These are phyloP conservation scores for Leccinum rimulosum DNA, from an alignment of 768 basidiomycete genomes.

Conservation along the genomic window DNA sequence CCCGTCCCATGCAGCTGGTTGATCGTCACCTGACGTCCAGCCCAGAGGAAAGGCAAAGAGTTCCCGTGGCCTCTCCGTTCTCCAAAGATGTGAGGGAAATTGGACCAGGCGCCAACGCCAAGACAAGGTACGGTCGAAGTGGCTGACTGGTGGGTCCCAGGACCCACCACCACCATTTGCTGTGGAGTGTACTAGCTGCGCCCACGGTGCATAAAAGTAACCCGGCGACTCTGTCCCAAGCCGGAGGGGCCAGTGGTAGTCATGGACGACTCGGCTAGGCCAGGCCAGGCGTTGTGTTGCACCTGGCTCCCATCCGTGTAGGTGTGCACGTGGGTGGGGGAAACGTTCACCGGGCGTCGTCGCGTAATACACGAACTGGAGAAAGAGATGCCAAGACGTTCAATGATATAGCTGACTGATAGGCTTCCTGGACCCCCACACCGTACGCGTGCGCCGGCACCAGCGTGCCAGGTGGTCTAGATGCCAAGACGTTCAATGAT, in stretches of 20 bases:
- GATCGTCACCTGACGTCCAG: neutral
- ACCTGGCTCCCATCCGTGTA: neutral
- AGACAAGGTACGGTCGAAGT: neutral
- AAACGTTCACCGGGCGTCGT: neutral
- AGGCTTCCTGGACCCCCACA: neutral
- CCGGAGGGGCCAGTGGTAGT: neutral
- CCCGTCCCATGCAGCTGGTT: neutral
- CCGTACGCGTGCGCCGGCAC: too few species aligned
- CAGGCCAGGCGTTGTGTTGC: neutral
- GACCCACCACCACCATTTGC: neutral
- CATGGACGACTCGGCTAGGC: neutral
- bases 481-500: neutral
- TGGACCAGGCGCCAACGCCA: neutral
- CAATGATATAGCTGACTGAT: neutral
- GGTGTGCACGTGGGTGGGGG: too few species aligned
- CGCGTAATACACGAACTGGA: neutral
- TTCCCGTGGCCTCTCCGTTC: neutral
- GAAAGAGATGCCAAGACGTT: neutral
- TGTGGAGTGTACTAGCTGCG: neutral
- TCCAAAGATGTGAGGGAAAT: neutral
- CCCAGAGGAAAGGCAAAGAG: neutral
- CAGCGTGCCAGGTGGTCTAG: too few species aligned
- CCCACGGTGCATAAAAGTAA: neutral
- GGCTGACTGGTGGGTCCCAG: too few species aligned
- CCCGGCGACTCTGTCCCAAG: neutral